phyloP scores from a whole-genome alignment of 768 basidiomycete genomes.

The Mycena capillaripes region DNA sequence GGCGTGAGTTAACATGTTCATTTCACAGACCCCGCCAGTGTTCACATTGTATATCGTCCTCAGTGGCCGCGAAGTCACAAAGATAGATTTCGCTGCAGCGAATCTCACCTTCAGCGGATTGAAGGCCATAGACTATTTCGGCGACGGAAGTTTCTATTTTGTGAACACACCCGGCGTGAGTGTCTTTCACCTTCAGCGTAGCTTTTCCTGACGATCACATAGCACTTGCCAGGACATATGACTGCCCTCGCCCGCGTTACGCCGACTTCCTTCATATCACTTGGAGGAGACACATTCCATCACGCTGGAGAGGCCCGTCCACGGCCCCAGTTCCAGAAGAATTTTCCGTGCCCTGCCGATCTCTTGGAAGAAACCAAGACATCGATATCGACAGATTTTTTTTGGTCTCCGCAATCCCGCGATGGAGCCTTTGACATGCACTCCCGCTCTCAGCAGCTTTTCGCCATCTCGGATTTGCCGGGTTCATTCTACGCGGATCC shows the following conservation, averaged over 20 bases:
- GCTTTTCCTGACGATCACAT: neutral
- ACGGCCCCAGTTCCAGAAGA: no score
- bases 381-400: constrained; percentile 12
- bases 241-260: constrained; percentile 23
- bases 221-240: constrained; percentile 14
- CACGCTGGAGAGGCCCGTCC: no score
- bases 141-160: no score
- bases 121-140: constrained; percentile 20
- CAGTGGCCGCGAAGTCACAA: constrained; percentile 25
- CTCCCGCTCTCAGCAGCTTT: constrained; percentile 1
- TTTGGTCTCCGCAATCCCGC: constrained; percentile 9
- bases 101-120: constrained; percentile 18
- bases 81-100: constrained; percentile 19
- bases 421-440: constrained; percentile 9
- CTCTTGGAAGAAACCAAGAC: constrained; percentile 2
- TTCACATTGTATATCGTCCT: no score
- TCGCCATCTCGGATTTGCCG: constrained; percentile 15
- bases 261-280: constrained; percentile 18
- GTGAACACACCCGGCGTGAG: constrained; percentile 27
- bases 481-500: constrained; percentile 13
- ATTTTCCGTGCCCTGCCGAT: constrained; percentile 23
- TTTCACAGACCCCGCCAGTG: neutral
- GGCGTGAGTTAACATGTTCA: constrained; percentile 4
- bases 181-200: neutral
- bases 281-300: constrained; percentile 31